A percentile compares a stretch with the other conserved stretches of the same genome.
phyloP scores from a whole-genome alignment of 176 grass and related monocot genomes.

The Melocanna baccifera region DNA sequence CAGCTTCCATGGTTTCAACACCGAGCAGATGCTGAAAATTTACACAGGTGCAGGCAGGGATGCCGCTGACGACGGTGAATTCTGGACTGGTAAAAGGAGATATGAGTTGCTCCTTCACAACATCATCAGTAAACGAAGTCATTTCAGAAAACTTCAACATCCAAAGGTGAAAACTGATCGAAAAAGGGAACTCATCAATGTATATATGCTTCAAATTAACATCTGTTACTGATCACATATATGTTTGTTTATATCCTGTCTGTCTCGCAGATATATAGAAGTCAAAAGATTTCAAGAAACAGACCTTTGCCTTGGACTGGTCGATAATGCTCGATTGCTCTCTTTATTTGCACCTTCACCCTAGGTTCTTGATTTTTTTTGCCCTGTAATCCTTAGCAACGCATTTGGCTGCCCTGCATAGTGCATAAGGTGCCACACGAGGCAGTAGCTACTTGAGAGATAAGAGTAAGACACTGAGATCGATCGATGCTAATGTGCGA shows the following conservation, averaged over 20 bases:
- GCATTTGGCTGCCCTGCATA: not conserved
- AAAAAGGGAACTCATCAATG: not conserved
- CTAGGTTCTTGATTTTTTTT: not conserved
- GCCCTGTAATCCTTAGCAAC: not conserved
- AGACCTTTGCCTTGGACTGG: not conserved
- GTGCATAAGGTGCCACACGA: not conserved
- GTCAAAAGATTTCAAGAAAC: not conserved
- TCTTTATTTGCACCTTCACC: not conserved
- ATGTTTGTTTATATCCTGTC: not conserved
- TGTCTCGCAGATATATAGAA: not conserved
- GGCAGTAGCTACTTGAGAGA: not conserved
- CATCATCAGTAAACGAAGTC: not conserved
- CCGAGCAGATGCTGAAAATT: too few relatives aligned
- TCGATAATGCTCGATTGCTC: not conserved
- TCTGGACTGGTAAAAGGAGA: not conserved
- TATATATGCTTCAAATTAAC: not conserved
- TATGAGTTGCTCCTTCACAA: not conserved
- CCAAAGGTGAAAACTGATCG: not conserved
- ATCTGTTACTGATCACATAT: not conserved
- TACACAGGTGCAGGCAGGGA: too few relatives aligned
- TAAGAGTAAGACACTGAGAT: too few relatives aligned
- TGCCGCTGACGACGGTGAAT: not conserved
- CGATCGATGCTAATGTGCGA: too few relatives aligned
- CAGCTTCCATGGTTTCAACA: not conserved
- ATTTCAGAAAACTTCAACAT: not conserved